A percentile compares a stretch with the other conserved stretches of the same genome.
phyloP scores from a whole-genome alignment of 2,329 filamentous ascomycete genomes.

The Geosmithia morbida region DNA sequence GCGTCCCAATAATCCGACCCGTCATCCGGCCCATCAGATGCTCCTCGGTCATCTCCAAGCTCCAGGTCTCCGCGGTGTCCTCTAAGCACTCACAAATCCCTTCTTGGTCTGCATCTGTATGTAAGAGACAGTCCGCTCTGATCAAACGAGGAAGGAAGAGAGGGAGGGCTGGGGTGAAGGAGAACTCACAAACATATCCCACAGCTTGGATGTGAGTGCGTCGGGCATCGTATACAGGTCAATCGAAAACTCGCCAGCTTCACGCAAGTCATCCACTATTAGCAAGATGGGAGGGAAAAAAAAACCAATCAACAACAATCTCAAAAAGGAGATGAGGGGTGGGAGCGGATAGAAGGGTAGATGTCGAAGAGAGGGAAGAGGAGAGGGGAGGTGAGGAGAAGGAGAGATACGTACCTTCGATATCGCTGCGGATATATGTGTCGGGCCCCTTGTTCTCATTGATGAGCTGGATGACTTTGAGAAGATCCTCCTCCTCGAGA shows the following conservation, averaged over 20 bases:
- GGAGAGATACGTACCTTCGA: constrained; percentile 57
- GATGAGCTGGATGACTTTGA: constrained; percentile 94
- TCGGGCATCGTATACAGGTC: constrained; percentile 97
- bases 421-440: constrained; percentile 93
- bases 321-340: constrained; percentile 6
- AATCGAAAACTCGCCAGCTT: constrained; percentile 92
- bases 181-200: constrained; percentile 58
- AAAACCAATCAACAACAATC: not conserved
- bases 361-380: constrained; percentile 6
- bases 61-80: not conserved
- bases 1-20: too few species aligned
- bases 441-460: constrained; percentile 92
- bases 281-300: too few species aligned
- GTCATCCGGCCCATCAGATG: not conserved
- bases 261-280: constrained; percentile 19
- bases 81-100: not conserved
- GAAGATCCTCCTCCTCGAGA: constrained; percentile 80
- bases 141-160: not conserved
- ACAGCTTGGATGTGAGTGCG: constrained; percentile 77
- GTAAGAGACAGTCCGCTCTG: too few species aligned
- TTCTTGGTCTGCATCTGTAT: not conserved
- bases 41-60: not conserved
- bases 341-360: constrained; percentile 3
- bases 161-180: not conserved
- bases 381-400: not conserved